These are phyloP conservation scores for Priceomyces haplophilus DNA, from an alignment of 805 yeast genomes.

Conservation along the genomic window DNA sequence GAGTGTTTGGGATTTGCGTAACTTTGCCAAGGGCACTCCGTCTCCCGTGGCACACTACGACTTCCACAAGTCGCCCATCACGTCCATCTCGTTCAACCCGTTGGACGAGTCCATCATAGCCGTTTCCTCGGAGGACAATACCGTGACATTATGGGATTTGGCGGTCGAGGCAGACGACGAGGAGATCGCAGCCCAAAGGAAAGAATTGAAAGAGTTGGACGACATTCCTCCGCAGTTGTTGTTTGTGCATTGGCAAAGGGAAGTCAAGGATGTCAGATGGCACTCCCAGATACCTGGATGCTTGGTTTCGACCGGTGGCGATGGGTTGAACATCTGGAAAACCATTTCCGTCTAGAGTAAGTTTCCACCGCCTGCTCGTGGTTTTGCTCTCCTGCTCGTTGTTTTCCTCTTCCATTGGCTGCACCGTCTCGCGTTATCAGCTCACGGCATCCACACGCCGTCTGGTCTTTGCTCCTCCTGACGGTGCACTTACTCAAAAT, in stretches of 20 bases:
- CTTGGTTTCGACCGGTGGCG: constrained; percentile 90
- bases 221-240: constrained; percentile 93
- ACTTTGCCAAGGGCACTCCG: constrained; percentile 55
- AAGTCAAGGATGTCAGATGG: constrained; percentile 98
- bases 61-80: constrained; percentile 91
- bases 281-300: constrained; percentile 96
- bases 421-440: too few species aligned
- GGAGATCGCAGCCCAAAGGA: constrained; percentile 82
- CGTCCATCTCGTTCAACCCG: constrained; percentile 93
- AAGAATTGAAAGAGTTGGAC: constrained; percentile 72
- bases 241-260: constrained; percentile 97
- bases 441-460: too few species aligned
- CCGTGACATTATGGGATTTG: constrained; percentile 96
- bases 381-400: too few species aligned
- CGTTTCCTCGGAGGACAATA: constrained; percentile 93
- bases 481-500: too few species aligned
- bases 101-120: constrained; percentile 93
- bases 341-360: constrained; percentile 76
- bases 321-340: constrained; percentile 93
- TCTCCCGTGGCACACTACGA: constrained; percentile 91
- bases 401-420: too few species aligned
- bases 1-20: constrained; percentile 98
- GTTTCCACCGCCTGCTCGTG: too few species aligned
- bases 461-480: too few species aligned
- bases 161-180: constrained; percentile 99